Evolutionary conservation across 2,329 filamentous ascomycete genomes (phyloP).

Genomic region (Exophiala calicioides): DNA sequence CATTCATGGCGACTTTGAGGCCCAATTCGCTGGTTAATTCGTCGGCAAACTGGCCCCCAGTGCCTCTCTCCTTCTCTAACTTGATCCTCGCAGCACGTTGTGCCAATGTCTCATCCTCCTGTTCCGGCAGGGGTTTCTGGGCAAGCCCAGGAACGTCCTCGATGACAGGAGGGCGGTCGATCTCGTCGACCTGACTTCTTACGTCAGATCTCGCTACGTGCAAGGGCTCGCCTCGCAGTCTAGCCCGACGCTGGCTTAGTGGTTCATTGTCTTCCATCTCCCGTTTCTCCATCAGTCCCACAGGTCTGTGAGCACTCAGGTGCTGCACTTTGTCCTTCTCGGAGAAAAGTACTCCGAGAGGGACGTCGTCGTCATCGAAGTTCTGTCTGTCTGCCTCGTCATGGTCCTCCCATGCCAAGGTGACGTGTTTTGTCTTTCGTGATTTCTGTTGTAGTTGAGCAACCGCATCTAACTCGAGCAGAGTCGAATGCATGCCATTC

Average conservation of each 20-base stretch:
- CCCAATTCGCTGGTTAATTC: conserved; percentile 47
- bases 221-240: conserved; percentile 65
- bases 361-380: conserved; percentile 79
- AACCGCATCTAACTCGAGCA: conserved; percentile 87
- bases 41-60: conserved; percentile 43
- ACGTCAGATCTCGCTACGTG: conserved; percentile 34
- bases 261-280: conserved; percentile 93
- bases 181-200: conserved; percentile 14
- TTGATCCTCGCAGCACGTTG: conserved; percentile 46
- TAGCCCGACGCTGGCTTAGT: conserved; percentile 71
- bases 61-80: conserved; percentile 36
- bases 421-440: conserved; percentile 73
- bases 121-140: conserved; percentile 30
- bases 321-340: conserved; percentile 41
- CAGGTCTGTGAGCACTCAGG: conserved; percentile 36
- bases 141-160: conserved; percentile 33
- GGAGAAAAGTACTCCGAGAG: conserved; percentile 77
- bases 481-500: conserved; percentile 84
- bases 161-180: conserved; percentile 34
- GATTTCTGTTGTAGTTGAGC: conserved; percentile 78
- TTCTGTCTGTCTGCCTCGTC: conserved; percentile 50
- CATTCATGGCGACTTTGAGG: conserved; percentile 28
- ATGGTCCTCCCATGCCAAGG: conserved; percentile 85
- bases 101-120: conserved; percentile 48
- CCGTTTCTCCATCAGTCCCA: conserved; percentile 63